Evolutionary conservation across 2,329 filamentous ascomycete species (phyloP).

Genomic region (Calonectria pseudoturangicola): DNA sequence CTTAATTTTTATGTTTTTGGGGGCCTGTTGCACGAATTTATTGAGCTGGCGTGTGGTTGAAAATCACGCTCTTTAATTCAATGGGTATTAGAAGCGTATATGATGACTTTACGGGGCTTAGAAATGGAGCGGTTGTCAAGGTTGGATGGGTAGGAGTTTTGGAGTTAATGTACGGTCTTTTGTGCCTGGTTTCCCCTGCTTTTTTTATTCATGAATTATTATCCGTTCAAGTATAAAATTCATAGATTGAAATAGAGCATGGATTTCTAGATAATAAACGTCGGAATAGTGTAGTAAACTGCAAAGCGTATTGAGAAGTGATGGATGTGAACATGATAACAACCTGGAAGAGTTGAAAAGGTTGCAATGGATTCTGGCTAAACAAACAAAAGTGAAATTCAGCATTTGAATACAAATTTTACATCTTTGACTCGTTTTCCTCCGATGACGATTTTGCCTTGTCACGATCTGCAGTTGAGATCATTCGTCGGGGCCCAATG

Average conservation of each 20-base stretch:
- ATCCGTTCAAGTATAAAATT: not conserved
- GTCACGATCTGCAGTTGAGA: constrained; percentile 31
- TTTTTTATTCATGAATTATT: not conserved
- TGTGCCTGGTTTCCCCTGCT: not conserved
- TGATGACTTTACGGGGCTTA: constrained; percentile 10
- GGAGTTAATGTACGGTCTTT: not conserved
- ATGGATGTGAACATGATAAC: too few species aligned
- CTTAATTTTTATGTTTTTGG: not conserved
- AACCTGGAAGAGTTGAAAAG: not conserved
- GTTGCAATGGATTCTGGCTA: not conserved
- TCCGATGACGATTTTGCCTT: not conserved
- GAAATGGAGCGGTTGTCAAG: constrained; percentile 6
- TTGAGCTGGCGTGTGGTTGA: constrained; percentile 24
- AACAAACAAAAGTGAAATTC: too few species aligned
- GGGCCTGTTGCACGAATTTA: not conserved
- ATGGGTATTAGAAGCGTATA: constrained; percentile 20
- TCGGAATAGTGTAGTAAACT: too few species aligned
- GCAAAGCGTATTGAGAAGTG: not conserved
- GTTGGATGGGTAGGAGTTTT: constrained; percentile 2
- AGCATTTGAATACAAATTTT: too few species aligned
- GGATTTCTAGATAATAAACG: not conserved
- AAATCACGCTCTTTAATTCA: not conserved
- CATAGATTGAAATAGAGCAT: not conserved
- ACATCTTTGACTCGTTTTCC: not conserved
- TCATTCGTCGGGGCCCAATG: constrained; percentile 49